A percentile compares a stretch with the other conserved stretches of the same genome.
These are phyloP conservation scores for Lipomyces oligophaga DNA, from an alignment of 805 yeast genomes.

Conservation along the genomic window DNA sequence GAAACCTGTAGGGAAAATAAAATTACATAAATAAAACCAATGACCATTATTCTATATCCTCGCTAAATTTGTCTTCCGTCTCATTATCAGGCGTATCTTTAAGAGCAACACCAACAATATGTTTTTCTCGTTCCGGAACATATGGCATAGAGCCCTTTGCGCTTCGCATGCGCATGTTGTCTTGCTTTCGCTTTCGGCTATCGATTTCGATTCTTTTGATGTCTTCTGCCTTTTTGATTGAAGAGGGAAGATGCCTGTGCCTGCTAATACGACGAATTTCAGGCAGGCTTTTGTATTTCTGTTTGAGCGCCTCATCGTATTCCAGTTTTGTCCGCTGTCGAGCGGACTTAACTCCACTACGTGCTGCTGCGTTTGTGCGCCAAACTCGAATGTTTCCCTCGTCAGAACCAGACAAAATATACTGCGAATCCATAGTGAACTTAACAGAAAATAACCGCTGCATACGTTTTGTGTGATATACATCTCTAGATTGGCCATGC, in stretches of 20 bases:
- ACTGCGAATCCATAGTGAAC: constrained; percentile 84
- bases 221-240: constrained; percentile 83
- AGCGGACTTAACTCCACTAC: constrained; percentile 75
- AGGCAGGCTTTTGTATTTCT: constrained; percentile 92
- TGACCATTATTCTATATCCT: background rate
- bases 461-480: constrained; percentile 97
- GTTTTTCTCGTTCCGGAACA: constrained; percentile 75
- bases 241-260: constrained; percentile 88
- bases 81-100: constrained; percentile 46
- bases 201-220: constrained; percentile 72
- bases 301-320: constrained; percentile 87
- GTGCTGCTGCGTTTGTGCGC: constrained; percentile 83
- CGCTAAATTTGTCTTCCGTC: background rate
- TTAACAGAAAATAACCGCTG: constrained; percentile 84
- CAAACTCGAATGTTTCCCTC: constrained; percentile 94
- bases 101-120: constrained; percentile 65
- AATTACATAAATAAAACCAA: no score
- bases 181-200: constrained; percentile 74
- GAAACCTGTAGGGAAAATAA: no score
- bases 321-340: constrained; percentile 79
- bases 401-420: constrained; percentile 86
- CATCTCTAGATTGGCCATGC: constrained; percentile 90
- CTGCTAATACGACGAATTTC: constrained; percentile 84
- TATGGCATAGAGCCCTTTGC: constrained; percentile 45
- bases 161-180: constrained; percentile 74